Base-by-base conservation (phyloP, 768 basidiomycete species). In the Russula abietina region DNA sequence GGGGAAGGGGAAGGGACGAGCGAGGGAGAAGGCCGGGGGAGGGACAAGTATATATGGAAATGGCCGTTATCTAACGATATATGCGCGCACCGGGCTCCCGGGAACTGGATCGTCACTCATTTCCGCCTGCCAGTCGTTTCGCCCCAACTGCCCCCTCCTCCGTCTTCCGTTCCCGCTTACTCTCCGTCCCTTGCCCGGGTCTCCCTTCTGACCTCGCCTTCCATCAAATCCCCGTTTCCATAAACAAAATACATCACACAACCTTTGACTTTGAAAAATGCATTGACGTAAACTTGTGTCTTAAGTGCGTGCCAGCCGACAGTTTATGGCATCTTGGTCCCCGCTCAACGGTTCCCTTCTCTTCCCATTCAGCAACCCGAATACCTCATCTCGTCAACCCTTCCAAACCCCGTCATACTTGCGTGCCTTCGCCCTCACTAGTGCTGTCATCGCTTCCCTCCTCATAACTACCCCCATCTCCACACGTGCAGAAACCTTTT, bases 21-120 rank as follows among this genome's bases (percentile, higher is more conserved):
- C 38, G 56, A 51, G 55, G 56, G 53, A 43, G 28, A 30, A 2
- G 28, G 46, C 36, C 46, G 62, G 39, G 52, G 39, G 57, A 61
- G 56, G 64, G 59, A 55, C 46, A 45, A 50, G 57, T 59, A 60
- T 67, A 66, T 67, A 66, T 51, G 58, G 41, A 41, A 39, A 50
- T 22, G 11, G 10, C n/a, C n/a, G 9, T 46, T 46, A 46, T 46
- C 45, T 46, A 46, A 43, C 43, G 43, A n/a, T n/a, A n/a, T 19
- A 19, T 46, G 6, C 10, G 1, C 19, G n/a, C 46, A 12, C 55
- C 55, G 1, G 4, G 11, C 36, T 32, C 62, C 62, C 1, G 62
- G 57, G 19, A 1, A 8, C 1, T 55, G 62, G 62, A 11, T 24
- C 22, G 32, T 9, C 30, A 2, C 41, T 64, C 62, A 64, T 64